Percentiles rank a stretch among this genome's conserved stretches.
Conservation (phyloP, 176 grass and related monocot genomes). For the Avena atlantica region DNA sequence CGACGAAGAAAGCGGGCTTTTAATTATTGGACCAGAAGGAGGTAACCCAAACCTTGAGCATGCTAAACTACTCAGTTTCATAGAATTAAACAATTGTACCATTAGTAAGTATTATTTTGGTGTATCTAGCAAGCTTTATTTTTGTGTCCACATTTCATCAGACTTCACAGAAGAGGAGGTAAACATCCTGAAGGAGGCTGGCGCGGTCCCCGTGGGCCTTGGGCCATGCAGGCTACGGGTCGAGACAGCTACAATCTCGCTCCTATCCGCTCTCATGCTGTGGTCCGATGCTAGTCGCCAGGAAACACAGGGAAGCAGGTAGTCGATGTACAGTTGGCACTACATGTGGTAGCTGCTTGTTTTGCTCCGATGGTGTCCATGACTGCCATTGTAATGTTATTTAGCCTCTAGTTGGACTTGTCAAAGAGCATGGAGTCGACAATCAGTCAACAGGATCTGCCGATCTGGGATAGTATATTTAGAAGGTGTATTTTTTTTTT, state of each 20-base stretch:
- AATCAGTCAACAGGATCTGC: constrained; percentile 6
- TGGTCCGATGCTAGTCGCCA: constrained; percentile 74
- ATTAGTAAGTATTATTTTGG: not conserved
- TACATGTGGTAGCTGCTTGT: constrained; percentile 3
- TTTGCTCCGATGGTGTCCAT: not conserved
- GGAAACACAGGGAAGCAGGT: constrained; percentile 20
- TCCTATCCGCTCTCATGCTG: constrained; percentile 81
- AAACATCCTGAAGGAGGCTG: constrained; percentile 64
- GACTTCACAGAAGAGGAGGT: constrained; percentile 92
- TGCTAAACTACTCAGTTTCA: not conserved
- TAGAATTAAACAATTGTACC: not conserved
- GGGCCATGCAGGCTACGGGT: constrained; percentile 81
- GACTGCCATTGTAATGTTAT: not conserved
- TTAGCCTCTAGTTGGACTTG: constrained; percentile 5
- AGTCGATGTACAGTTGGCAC: constrained; percentile 11
- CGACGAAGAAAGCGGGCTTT: constrained; percentile 63
- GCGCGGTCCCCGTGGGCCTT: constrained; percentile 65
- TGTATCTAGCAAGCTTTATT: not conserved
- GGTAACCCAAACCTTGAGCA: constrained; percentile 41
- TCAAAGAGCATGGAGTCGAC: constrained; percentile 1
- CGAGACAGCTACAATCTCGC: constrained; percentile 82
- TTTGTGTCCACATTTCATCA: constrained; percentile 41
- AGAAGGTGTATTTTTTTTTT: no score
- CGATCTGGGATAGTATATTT: not conserved
- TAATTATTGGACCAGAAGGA: constrained; percentile 95